phyloP scores from a whole-genome alignment of 2,329 filamentous ascomycete genomes.

The Leptographium galeiforme region DNA sequence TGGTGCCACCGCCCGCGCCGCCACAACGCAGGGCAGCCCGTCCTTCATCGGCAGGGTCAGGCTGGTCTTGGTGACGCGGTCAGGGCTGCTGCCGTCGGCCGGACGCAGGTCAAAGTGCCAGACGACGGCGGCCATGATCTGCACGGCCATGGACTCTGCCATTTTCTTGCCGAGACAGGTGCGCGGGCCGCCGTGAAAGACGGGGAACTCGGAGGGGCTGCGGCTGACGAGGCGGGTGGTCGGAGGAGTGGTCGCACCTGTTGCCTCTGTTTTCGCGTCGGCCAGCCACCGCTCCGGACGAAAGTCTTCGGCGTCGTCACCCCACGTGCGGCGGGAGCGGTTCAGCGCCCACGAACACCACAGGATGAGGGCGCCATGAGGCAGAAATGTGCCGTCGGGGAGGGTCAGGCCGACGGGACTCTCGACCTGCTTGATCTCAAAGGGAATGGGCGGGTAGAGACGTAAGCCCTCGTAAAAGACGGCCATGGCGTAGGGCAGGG shows the following conservation, averaged over 20 bases:
- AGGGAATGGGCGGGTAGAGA: constrained; percentile 50
- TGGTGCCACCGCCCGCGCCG: not conserved
- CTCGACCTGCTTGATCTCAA: constrained; percentile 50
- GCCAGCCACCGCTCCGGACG: constrained; percentile 43
- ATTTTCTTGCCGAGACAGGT: constrained; percentile 50
- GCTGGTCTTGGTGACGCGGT: constrained; percentile 45
- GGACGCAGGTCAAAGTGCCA: constrained; percentile 36
- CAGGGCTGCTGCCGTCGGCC: constrained; percentile 14
- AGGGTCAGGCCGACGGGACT: constrained; percentile 29
- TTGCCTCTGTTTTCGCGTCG: not conserved
- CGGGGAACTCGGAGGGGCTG: constrained; percentile 43
- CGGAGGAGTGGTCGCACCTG: too few species aligned
- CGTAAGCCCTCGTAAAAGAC: constrained; percentile 49
- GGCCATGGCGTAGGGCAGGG: constrained; percentile 43
- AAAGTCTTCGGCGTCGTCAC: constrained; percentile 40
- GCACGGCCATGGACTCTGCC: constrained; percentile 46
- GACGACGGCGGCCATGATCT: constrained; percentile 37
- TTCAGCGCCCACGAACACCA: constrained; percentile 56
- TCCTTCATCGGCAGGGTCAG: constrained; percentile 51
- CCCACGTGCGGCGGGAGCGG: constrained; percentile 42
- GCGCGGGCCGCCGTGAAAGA: constrained; percentile 51
- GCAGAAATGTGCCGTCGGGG: constrained; percentile 47
- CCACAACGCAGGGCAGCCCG: constrained; percentile 36
- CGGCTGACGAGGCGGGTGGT: constrained; percentile 25
- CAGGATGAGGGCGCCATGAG: constrained; percentile 37